A percentile compares a stretch with the other conserved stretches of the same genome.
These are phyloP conservation scores for Fusarium concolor DNA, from an alignment of 2,329 filamentous ascomycete species.

Conservation along the genomic window DNA sequence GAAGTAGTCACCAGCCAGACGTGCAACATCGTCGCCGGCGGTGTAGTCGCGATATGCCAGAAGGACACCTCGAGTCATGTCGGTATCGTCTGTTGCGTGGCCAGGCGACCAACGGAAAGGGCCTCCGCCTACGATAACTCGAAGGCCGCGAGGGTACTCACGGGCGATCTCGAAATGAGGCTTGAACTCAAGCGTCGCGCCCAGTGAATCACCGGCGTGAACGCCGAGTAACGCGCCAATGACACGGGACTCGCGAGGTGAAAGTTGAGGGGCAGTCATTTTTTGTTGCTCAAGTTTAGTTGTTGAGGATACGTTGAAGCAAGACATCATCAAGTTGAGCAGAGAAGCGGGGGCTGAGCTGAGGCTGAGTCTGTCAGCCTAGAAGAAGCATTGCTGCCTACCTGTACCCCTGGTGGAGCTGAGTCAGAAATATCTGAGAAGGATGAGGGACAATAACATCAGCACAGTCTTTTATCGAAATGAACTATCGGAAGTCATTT, in stretches of 20 bases:
- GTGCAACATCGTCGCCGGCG: conserved; percentile 47
- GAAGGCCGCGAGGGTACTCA: conserved; percentile 53
- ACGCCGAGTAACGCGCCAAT: conserved; percentile 60
- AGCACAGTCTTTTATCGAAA: too few relatives aligned
- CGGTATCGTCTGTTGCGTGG: conserved; percentile 61
- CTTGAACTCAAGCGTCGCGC: conserved; percentile 59
- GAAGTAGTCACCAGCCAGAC: conserved; percentile 53
- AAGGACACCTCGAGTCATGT: conserved; percentile 59
- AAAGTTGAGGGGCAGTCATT: conserved; percentile 5
- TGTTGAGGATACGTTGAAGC: not conserved
- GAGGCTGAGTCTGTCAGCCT: conserved; percentile 3
- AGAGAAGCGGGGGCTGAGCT: not conserved
- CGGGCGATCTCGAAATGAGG: conserved; percentile 50
- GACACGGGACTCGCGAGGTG: conserved; percentile 46
- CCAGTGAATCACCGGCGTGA: conserved; percentile 61
- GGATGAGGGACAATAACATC: too few relatives aligned
- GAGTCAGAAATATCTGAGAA: not conserved
- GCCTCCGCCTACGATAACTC: conserved; percentile 59
- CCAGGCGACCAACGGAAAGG: conserved; percentile 56
- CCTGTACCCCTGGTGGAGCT: not conserved
- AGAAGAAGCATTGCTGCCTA: not conserved
- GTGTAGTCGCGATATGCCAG: conserved; percentile 54
- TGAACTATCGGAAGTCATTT: too few relatives aligned
- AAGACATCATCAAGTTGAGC: not conserved
- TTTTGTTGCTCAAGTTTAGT: not conserved